These are phyloP conservation scores for Cryptosporidium felis DNA, from an alignment of 169 alveolate genomes.

Conservation along the genomic window DNA sequence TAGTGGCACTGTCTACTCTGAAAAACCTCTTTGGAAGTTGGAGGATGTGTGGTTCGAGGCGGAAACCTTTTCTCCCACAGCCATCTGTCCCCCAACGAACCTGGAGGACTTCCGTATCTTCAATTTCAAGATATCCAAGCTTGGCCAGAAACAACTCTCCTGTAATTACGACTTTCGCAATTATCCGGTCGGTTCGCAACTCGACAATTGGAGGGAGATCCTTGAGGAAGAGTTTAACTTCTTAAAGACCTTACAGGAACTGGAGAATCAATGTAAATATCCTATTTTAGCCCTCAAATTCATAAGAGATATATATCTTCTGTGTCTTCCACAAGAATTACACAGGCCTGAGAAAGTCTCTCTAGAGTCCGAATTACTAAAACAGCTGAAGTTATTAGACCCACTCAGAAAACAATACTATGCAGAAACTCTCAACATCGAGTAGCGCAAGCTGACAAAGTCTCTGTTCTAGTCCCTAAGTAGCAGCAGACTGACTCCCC, in stretches of 20 bases:
- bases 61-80: not conserved
- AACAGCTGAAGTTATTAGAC: not conserved
- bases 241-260: not conserved
- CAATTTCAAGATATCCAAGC: not conserved
- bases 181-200: not conserved
- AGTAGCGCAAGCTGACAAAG: no score
- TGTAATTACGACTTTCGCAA: constrained; percentile 12
- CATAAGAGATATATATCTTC: constrained; percentile 1
- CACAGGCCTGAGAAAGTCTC: not conserved
- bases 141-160: not conserved
- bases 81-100: not conserved
- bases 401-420: constrained; percentile 36
- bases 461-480: no score
- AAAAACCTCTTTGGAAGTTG: not conserved
- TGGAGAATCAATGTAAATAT: constrained; percentile 50
- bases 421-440: not conserved
- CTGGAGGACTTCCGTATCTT: not conserved
- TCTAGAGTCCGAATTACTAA: not conserved
- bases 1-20: not conserved
- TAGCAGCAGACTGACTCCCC: no score
- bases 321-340: not conserved
- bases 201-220: not conserved
- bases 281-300: constrained; percentile 33
- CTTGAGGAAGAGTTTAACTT: not conserved
- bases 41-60: not conserved